Percentiles rank a stretch among this genome's conserved stretches.
Conservation (phyloP, 2,329 filamentous ascomycete genomes). For the Pseudocercospora eumusae region DNA sequence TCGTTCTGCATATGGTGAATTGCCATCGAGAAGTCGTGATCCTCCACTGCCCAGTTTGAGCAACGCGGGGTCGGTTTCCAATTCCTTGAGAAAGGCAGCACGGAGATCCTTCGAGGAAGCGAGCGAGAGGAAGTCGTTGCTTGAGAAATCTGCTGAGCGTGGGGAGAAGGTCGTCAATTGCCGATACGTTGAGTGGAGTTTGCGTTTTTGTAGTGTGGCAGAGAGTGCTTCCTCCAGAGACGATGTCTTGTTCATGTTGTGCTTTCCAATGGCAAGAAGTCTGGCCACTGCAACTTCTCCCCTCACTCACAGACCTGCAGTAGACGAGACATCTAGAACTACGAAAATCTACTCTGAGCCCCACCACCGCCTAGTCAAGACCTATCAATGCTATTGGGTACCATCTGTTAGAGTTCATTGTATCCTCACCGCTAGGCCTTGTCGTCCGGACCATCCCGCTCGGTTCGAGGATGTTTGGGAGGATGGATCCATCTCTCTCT, state of each 20-base stretch:
- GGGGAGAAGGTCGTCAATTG: slow-evolving; percentile 50
- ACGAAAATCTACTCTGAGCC: not conserved
- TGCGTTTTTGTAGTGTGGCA: slow-evolving; percentile 42
- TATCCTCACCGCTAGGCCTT: slow-evolving; percentile 2
- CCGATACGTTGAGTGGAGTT: slow-evolving; percentile 49
- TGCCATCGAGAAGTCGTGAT: slow-evolving; percentile 66
- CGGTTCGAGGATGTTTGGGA: slow-evolving; percentile 4
- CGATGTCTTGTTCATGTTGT: slow-evolving; percentile 13
- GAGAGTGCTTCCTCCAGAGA: slow-evolving; percentile 34
- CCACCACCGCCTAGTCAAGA: not conserved
- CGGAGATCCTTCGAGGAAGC: slow-evolving; percentile 52
- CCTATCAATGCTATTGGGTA: slow-evolving; percentile 4
- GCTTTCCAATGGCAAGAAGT: not conserved
- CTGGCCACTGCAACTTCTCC: not conserved
- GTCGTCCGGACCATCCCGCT: not conserved
- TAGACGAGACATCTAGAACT: slow-evolving; percentile 2
- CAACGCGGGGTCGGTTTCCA: slow-evolving; percentile 38
- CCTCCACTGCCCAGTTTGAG: slow-evolving; percentile 56
- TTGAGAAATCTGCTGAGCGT: slow-evolving; percentile 59
- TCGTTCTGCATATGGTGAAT: slow-evolving; percentile 61
- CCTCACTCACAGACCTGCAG: not conserved
- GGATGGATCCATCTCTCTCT: not conserved
- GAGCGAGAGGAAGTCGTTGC: slow-evolving; percentile 66
- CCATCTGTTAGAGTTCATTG: not conserved
- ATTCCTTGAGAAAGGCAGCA: slow-evolving; percentile 51